Evolutionary conservation across 176 grass and related monocot genomes (phyloP).

Genomic region (Bromus sterilis): DNA sequence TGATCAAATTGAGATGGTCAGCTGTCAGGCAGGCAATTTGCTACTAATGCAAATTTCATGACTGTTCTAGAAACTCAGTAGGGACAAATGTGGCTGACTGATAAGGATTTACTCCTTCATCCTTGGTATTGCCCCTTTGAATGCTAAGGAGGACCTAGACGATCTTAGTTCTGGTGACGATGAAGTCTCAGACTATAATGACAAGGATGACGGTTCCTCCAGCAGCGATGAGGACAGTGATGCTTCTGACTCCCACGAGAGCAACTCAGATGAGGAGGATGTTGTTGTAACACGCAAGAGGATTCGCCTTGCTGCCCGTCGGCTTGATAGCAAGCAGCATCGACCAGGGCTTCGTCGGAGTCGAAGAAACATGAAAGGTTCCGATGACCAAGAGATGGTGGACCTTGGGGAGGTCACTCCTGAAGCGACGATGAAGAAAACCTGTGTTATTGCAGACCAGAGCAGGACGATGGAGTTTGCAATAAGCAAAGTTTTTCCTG

Average conservation of each 20-base stretch:
- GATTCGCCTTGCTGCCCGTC: constrained; percentile 16
- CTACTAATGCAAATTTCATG: background rate
- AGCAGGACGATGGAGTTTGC: too few species aligned
- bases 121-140: background rate
- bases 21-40: background rate
- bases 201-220: constrained; percentile 16
- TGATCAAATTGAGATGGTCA: background rate
- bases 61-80: background rate
- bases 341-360: constrained; percentile 37
- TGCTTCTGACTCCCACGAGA: constrained; percentile 16
- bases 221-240: constrained; percentile 18
- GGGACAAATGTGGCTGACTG: background rate
- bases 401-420: constrained; percentile 20
- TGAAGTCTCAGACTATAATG: constrained; percentile 33
- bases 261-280: constrained; percentile 20
- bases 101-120: background rate
- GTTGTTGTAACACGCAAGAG: constrained; percentile 7
- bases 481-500: too few species aligned
- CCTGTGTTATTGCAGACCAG: too few species aligned
- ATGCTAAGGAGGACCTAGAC: constrained; percentile 12
- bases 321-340: constrained; percentile 12
- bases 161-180: constrained; percentile 21
- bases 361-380: constrained; percentile 38
- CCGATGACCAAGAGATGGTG: constrained; percentile 3
- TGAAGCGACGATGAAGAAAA: constrained; percentile 44